Conservation (phyloP, 2,329 filamentous ascomycete genomes). For the Fusarium sp. region DNA sequence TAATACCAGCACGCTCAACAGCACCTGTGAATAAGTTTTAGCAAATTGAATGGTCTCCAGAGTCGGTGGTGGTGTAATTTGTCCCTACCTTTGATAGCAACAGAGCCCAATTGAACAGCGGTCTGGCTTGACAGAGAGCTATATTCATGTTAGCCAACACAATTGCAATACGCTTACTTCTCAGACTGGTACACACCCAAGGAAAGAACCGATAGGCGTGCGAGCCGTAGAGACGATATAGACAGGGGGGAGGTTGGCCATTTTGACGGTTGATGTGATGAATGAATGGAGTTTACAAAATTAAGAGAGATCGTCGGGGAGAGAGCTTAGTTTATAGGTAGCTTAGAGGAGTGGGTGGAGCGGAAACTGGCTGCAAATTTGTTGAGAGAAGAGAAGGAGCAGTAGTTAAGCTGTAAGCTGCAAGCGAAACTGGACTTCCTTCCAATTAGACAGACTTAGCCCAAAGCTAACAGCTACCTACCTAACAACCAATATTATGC, state of each 20-base stretch:
- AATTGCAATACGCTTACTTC: background rate
- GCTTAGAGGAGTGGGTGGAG: constrained; percentile 12
- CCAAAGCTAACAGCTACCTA: constrained; percentile 16
- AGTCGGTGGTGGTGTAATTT: background rate
- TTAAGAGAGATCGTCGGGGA: constrained; percentile 19
- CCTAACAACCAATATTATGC: constrained; percentile 8
- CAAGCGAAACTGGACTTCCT: constrained; percentile 26
- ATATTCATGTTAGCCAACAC: constrained; percentile 45
- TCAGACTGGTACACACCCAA: constrained; percentile 72
- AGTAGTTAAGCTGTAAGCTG: constrained; percentile 10
- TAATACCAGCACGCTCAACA: constrained; percentile 88
- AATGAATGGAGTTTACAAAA: constrained; percentile 25
- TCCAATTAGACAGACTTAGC: constrained; percentile 22
- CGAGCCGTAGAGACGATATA: constrained; percentile 95
- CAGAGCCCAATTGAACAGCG: constrained; percentile 87
- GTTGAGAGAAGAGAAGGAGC: constrained; percentile 30
- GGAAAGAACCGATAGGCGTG: constrained; percentile 93
- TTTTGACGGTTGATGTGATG: constrained; percentile 58
- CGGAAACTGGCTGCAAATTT: constrained; percentile 42
- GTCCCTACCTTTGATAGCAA: constrained; percentile 87
- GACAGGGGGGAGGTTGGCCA: constrained; percentile 86
- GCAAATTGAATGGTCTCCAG: background rate
- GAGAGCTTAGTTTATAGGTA: constrained; percentile 31
- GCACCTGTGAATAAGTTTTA: constrained; percentile 66
- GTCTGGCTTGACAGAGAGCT: constrained; percentile 90